Evolutionary conservation across 306 rosid genomes (phyloP), one percentile per base, ranked within the genome.

Genomic region (Vigna hirtella): DNA sequence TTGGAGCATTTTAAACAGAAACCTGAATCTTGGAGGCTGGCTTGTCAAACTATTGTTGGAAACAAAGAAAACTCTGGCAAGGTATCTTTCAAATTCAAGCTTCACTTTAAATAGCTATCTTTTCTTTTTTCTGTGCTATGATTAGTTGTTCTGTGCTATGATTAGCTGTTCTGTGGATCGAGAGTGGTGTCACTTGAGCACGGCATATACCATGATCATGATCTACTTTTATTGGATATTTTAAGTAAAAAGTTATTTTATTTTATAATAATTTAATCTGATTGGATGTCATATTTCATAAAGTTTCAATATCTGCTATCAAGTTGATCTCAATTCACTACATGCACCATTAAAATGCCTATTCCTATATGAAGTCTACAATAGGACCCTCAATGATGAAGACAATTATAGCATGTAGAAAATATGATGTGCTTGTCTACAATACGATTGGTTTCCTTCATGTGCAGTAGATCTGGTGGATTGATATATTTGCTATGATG

Each of bases 11-110:
- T 38, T 70, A 22, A 76, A 70, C 90, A 95, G 98, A 95, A 95
- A 79, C 97, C 97, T 0, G 97, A 92, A 86, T 92, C 96, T 63
- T 92, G 98, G 97, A 89, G 98, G 83, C 82, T 95, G 77, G 93
- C 98, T 86, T 95, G 98, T 84, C 98, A 95, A 85, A 95, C 98
- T 76, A 88, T 92, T 67, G 98, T 95, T 79, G 97, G 98, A 74
- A 91, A 95, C 83, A 89, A 95, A 76, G 93, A 88, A 71, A 95
- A 95, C 79, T 89, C 83, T 63, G 97, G 98, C 81, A 91, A 92
- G 98, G 98, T 34, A 89, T 70, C n/a, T 59, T 34, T 77, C 68
- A 15, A 66, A 73, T 82, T 66, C 56, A 13, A 79, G 55, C 9
- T 79, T 77, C 79, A 61, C 64, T 76, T 26, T 57, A 22, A 18